A percentile compares a stretch with the other conserved stretches of the same genome.
phyloP scores from a whole-genome alignment of 345 rosid species.

The Brassica rapa region DNA sequence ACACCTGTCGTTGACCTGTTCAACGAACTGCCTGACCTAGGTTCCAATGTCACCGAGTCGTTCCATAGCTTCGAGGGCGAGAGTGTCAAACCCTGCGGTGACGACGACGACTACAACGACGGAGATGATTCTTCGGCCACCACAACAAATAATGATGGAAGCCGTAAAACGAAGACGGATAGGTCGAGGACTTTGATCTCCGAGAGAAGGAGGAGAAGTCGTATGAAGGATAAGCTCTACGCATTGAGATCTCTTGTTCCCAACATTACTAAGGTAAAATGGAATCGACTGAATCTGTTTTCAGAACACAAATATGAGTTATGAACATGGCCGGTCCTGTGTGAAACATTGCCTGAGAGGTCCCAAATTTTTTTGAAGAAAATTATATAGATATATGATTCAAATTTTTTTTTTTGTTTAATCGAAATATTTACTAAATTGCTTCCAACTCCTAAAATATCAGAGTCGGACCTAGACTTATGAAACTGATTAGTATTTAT shows the following conservation, averaged over 20 bases:
- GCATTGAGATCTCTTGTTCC: constrained; percentile 87
- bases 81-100: constrained; percentile 28
- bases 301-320: neutral
- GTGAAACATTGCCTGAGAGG: too few relatives aligned
- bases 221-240: constrained; percentile 91
- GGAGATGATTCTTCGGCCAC: constrained; percentile 66
- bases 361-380: too few relatives aligned
- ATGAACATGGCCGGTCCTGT: too few relatives aligned
- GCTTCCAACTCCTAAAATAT: too few relatives aligned
- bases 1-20: constrained; percentile 38
- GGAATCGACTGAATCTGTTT: neutral
- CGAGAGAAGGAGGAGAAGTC: constrained; percentile 66
- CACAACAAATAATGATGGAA: constrained; percentile 38
- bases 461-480: neutral
- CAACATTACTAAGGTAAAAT: constrained; percentile 75
- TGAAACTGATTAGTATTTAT: neutral
- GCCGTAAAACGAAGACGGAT: constrained; percentile 53
- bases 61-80: constrained; percentile 48
- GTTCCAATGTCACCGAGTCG: constrained; percentile 36
- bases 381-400: too few relatives aligned
- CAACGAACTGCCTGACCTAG: constrained; percentile 37
- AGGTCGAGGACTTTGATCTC: constrained; percentile 74
- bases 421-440: too few relatives aligned
- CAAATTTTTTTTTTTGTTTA: too few relatives aligned
- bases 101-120: constrained; percentile 45